Evolutionary conservation across 2,329 filamentous ascomycete genomes (phyloP).

Genomic region (Aspergillus puulaauensis): DNA sequence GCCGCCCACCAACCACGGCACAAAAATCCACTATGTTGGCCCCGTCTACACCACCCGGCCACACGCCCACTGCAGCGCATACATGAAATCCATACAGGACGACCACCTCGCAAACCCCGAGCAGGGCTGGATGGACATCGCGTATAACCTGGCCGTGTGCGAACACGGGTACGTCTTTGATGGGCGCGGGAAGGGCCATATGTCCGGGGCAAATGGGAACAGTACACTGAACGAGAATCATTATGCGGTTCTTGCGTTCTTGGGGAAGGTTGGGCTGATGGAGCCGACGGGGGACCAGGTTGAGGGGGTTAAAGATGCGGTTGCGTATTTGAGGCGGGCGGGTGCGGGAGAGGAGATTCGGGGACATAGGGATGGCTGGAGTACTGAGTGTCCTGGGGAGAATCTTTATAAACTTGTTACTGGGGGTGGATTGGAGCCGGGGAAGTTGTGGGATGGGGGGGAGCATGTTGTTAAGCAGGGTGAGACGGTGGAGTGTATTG

Average conservation of each 20-base stretch:
- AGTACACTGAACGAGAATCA: constrained; percentile 6
- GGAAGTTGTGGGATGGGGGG: neutral
- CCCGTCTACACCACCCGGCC: neutral
- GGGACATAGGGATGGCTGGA: neutral
- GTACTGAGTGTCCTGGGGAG: neutral
- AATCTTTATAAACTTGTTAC: neutral
- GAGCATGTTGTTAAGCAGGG: neutral
- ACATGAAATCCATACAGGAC: constrained; percentile 7
- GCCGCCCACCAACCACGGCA: neutral
- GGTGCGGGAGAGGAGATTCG: neutral
- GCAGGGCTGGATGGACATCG: constrained; percentile 9
- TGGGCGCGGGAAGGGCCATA: constrained; percentile 5
- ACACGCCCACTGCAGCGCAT: neutral
- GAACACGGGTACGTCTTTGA: constrained; percentile 12
- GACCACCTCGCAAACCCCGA: constrained; percentile 1
- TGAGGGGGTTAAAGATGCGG: constrained; percentile 1
- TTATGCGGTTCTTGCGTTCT: constrained; percentile 11
- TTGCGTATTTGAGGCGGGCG: neutral
- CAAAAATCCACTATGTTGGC: constrained; percentile 12
- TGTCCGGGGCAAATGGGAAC: constrained; percentile 8
- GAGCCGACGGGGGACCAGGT: constrained; percentile 4
- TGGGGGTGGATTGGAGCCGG: neutral
- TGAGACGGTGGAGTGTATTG: neutral
- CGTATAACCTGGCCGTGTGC: constrained; percentile 8
- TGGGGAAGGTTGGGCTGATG: constrained; percentile 4